phyloP scores from a whole-genome alignment of 2,329 filamentous ascomycete genomes.

The Penicillium sclerotiorum region DNA sequence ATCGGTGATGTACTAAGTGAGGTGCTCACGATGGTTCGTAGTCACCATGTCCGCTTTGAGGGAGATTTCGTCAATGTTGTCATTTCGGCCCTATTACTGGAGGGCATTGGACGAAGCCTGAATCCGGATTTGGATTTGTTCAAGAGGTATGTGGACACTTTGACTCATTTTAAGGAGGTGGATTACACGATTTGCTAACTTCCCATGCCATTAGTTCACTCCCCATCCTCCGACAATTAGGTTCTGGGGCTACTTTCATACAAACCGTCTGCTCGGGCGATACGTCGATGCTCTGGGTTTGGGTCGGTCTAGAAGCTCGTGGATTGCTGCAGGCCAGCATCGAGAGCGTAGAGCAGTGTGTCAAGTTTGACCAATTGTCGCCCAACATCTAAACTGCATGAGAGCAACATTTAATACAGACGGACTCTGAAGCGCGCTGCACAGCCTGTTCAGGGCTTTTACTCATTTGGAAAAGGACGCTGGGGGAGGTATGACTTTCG shows the following conservation, averaged over 20 bases:
- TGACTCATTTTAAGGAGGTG: no score
- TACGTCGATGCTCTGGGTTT: constrained; percentile 84
- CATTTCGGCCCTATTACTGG: constrained; percentile 86
- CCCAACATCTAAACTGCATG: constrained; percentile 69
- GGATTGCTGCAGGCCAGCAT: constrained; percentile 88
- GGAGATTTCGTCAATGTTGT: constrained; percentile 99
- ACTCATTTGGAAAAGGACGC: no score
- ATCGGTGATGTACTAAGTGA: constrained; percentile 94
- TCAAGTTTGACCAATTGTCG: constrained; percentile 85
- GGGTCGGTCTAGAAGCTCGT: constrained; percentile 86
- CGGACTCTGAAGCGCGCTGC: neutral
- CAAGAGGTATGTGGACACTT: constrained; percentile 59
- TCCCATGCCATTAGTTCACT: constrained; percentile 63
- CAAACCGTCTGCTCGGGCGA: constrained; percentile 71
- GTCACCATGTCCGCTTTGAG: constrained; percentile 90
- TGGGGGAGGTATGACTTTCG: no score
- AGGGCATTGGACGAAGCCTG: constrained; percentile 87
- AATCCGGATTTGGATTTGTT: constrained; percentile 88
- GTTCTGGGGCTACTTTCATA: constrained; percentile 59
- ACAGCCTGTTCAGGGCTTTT: no score
- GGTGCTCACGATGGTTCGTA: constrained; percentile 86
- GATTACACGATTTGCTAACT: no score
- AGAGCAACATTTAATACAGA: neutral
- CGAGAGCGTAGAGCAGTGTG: constrained; percentile 85
- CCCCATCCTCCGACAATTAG: constrained; percentile 85